Percentiles rank a stretch among this genome's conserved stretches.
These are phyloP conservation scores for Cyphellophora attinorum DNA, from an alignment of 2,329 filamentous ascomycete species.

Conservation along the genomic window DNA sequence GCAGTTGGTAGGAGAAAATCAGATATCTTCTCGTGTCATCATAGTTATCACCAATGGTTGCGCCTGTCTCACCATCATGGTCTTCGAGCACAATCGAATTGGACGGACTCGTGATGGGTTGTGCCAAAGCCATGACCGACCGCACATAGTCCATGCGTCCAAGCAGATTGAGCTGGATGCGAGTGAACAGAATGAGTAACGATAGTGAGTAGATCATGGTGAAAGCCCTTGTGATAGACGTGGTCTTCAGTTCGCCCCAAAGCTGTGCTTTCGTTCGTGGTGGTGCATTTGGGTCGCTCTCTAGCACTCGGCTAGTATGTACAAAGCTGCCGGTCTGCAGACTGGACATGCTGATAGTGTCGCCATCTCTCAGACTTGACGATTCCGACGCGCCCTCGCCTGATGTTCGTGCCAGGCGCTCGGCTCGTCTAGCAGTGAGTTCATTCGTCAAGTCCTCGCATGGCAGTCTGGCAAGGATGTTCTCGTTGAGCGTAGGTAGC, in stretches of 20 bases:
- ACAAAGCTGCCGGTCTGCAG: constrained; percentile 73
- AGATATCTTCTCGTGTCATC: constrained; percentile 92
- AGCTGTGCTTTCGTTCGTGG: constrained; percentile 81
- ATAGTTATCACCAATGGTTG: constrained; percentile 78
- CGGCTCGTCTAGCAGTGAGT: constrained; percentile 83
- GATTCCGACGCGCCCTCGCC: constrained; percentile 49
- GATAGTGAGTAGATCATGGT: constrained; percentile 86
- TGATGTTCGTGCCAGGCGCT: constrained; percentile 38
- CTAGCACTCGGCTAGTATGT: constrained; percentile 65
- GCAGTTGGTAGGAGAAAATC: constrained; percentile 95
- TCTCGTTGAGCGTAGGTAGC: constrained; percentile 80
- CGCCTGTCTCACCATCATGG: constrained; percentile 81
- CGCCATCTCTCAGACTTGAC: constrained; percentile 71
- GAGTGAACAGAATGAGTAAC: constrained; percentile 81
- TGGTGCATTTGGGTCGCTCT: constrained; percentile 31
- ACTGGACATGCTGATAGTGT: constrained; percentile 66
- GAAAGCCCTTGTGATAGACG: constrained; percentile 82
- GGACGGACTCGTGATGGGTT: constrained; percentile 47
- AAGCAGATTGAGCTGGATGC: constrained; percentile 93
- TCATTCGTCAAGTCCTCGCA: constrained; percentile 90
- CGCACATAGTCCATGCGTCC: constrained; percentile 92
- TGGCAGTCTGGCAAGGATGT: constrained; percentile 76
- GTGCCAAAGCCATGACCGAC: constrained; percentile 83
- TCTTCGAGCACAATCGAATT: constrained; percentile 73
- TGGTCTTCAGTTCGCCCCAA: constrained; percentile 93